Conservation (phyloP, 345 rosid genomes). For the Hevea brasiliensis region DNA sequence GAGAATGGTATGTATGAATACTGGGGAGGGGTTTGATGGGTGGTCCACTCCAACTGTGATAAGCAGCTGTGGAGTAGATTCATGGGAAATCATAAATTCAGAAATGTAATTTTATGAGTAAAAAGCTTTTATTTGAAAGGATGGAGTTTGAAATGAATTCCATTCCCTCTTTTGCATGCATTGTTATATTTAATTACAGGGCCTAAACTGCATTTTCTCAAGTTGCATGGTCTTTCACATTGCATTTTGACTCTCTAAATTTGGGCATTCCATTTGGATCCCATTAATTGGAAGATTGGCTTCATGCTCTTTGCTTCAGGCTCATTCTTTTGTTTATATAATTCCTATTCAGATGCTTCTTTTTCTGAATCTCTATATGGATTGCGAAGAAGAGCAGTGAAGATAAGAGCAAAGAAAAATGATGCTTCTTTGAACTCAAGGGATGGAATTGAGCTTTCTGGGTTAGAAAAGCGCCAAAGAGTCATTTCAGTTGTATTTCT, state of each 20-base stretch:
- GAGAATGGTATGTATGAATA: too few relatives aligned
- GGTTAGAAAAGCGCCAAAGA: conserved; percentile 77
- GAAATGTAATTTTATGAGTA: not conserved
- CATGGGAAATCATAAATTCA: too few relatives aligned
- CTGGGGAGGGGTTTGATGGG: not conserved
- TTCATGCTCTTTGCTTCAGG: not conserved
- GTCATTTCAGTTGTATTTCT: conserved; percentile 84
- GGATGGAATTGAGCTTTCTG: conserved; percentile 62
- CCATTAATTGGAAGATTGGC: conserved; percentile 6
- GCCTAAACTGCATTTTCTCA: not conserved
- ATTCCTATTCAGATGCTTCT: conserved; percentile 74
- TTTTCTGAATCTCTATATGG: conserved; percentile 96
- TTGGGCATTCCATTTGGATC: conserved; percentile 4
- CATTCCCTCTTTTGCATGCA: not conserved
- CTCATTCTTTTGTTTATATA: conserved; percentile 9
- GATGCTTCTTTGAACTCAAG: conserved; percentile 35
- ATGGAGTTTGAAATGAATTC: not conserved
- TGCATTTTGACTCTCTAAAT: not conserved
- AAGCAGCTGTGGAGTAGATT: not conserved
- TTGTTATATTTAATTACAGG: not conserved
- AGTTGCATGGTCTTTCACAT: conserved; percentile 3
- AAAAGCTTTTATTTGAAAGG: not conserved
- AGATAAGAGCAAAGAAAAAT: conserved; percentile 52
- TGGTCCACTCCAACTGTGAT: not conserved
- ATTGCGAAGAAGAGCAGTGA: conserved; percentile 80